Evolutionary conservation across 768 basidiomycete genomes (phyloP).

Genomic region (Mycena chlorophos): DNA sequence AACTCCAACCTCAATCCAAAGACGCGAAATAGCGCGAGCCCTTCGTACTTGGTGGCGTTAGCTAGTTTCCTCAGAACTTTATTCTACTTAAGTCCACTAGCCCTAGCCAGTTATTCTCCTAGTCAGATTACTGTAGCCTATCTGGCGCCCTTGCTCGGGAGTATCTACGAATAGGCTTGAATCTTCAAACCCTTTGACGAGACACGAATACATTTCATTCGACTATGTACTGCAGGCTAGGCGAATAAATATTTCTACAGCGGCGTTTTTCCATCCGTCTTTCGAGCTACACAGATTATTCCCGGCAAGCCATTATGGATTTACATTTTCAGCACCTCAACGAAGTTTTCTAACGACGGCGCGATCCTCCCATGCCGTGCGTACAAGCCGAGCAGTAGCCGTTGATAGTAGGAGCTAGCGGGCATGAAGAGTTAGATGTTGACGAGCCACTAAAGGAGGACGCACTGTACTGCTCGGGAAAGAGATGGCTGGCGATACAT

Average conservation of each 20-base stretch:
- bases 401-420: constrained; percentile 45
- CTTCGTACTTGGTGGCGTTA: not conserved
- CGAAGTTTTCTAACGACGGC: constrained; percentile 14
- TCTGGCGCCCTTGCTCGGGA: not conserved
- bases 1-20: not conserved
- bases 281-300: not conserved
- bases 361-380: constrained; percentile 19
- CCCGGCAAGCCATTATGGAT: too few species aligned
- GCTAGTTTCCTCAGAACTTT: not conserved
- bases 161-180: not conserved
- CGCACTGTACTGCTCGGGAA: constrained; percentile 50
- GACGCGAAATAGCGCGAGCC: not conserved
- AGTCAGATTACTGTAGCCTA: not conserved
- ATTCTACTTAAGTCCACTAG: too few species aligned
- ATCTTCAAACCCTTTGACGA: too few species aligned
- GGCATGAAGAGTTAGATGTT: constrained; percentile 1
- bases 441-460: constrained; percentile 1
- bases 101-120: not conserved
- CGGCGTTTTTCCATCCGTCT: not conserved
- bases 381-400: constrained; percentile 44
- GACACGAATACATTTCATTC: too few species aligned
- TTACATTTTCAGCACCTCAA: too few species aligned
- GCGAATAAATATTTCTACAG: not conserved
- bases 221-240: too few species aligned
- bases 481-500: constrained; percentile 37